Evolutionary conservation across 176 grass and related monocot species (phyloP).

Genomic region (Paspalum vaginatum): DNA sequence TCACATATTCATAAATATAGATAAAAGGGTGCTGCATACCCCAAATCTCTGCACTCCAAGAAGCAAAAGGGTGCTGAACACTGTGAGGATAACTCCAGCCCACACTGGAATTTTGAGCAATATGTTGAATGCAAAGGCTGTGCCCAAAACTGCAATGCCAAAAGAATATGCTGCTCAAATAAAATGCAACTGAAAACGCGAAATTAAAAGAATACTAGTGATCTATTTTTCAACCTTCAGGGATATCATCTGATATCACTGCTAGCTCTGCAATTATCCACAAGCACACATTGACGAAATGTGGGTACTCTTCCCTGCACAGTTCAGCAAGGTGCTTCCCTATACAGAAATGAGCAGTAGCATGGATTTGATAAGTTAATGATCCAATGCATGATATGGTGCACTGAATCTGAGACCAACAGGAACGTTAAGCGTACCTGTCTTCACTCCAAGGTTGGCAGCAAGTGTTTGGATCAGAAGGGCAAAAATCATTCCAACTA

Average conservation of each 20-base stretch:
- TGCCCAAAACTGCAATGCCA: conserved; percentile 50
- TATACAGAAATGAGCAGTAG: conserved; percentile 16
- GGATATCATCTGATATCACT: conserved; percentile 85
- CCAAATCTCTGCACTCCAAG: conserved; percentile 75
- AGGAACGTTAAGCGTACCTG: conserved; percentile 17
- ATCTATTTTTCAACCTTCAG: conserved; percentile 53
- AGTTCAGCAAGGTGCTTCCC: conserved; percentile 84
- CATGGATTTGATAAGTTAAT: not conserved
- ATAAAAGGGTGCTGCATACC: conserved; percentile 21
- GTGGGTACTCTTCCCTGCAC: conserved; percentile 73
- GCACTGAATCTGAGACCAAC: not conserved
- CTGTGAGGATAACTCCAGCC: conserved; percentile 77
- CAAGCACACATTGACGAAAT: conserved; percentile 52
- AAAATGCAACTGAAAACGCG: no score
- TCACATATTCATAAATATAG: no score
- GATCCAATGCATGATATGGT: not conserved
- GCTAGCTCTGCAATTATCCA: conserved; percentile 80
- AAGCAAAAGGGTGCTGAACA: conserved; percentile 64
- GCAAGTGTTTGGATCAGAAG: conserved; percentile 74
- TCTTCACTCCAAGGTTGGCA: conserved; percentile 67
- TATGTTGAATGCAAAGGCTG: conserved; percentile 87
- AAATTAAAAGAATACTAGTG: not conserved
- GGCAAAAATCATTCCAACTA: conserved; percentile 68
- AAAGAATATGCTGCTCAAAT: conserved; percentile 19
- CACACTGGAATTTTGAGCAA: conserved; percentile 79